phyloP scores from a whole-genome alignment of 73 alveolate genomes.

The Paramecium octaurelia region DNA sequence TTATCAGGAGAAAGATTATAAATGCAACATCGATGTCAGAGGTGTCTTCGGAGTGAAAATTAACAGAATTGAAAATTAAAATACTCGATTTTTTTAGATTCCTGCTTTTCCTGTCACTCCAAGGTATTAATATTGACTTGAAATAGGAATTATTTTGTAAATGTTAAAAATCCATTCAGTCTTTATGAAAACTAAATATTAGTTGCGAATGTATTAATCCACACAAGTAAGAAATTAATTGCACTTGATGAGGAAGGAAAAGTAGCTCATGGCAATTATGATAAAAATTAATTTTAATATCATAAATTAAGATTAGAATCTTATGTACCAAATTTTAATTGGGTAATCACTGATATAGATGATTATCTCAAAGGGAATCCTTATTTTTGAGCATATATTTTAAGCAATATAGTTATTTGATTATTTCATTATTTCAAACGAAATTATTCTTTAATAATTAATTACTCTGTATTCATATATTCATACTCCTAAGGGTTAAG shows the following conservation, averaged over 20 bases:
- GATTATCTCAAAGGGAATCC: constrained; percentile 33
- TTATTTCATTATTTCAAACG: background rate
- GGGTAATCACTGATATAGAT: constrained; percentile 43
- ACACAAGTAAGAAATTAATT: background rate
- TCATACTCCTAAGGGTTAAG: too few relatives aligned
- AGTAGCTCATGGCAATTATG: background rate
- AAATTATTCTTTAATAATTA: too few relatives aligned
- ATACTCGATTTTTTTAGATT: background rate
- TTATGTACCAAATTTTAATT: constrained; percentile 31
- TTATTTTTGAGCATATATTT: constrained; percentile 19
- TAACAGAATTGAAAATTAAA: background rate
- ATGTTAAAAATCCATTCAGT: background rate
- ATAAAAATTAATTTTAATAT: background rate
- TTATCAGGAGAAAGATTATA: background rate
- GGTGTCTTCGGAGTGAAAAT: constrained; percentile 18
- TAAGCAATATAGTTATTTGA: background rate
- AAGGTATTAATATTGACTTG: background rate
- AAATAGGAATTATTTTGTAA: background rate
- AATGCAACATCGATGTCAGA: background rate
- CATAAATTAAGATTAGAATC: constrained; percentile 38
- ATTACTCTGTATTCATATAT: too few relatives aligned
- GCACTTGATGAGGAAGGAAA: background rate
- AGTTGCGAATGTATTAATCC: background rate
- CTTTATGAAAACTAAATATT: background rate
- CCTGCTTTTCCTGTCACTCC: background rate